phyloP scores from a whole-genome alignment of 495 filamentous ascomycete species.

The Xylaria curta region DNA sequence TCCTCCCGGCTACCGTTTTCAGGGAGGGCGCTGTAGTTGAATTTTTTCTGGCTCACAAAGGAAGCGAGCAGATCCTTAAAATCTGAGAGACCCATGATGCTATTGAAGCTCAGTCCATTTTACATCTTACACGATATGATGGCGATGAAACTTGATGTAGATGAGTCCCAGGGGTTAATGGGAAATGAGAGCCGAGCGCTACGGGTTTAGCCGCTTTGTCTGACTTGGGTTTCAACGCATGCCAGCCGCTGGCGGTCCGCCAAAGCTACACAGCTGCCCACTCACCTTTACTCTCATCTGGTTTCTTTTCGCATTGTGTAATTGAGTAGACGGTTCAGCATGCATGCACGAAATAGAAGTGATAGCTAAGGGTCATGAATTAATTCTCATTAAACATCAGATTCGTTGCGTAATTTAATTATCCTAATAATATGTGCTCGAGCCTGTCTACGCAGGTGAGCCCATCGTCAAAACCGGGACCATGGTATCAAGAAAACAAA shows the following conservation, averaged over 20 bases:
- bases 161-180: not conserved
- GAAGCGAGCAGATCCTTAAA: constrained; percentile 20
- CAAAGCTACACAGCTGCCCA: not conserved
- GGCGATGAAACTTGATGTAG: not conserved
- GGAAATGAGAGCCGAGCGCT: not conserved
- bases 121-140: not conserved
- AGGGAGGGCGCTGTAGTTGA: constrained; percentile 39
- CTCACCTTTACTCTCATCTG: not conserved
- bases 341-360: not conserved
- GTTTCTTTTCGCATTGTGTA: not conserved
- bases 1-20: constrained; percentile 12
- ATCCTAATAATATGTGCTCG: constrained; percentile 6
- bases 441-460: constrained; percentile 16
- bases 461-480: constrained; percentile 24
- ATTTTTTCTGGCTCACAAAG: constrained; percentile 26
- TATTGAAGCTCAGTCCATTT: constrained; percentile 11
- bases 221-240: not conserved
- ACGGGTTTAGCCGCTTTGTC: not conserved
- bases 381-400: constrained; percentile 10
- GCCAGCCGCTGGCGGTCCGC: constrained; percentile 24
- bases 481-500: constrained; percentile 26
- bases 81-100: constrained; percentile 24
- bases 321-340: not conserved
- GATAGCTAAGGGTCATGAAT: not conserved
- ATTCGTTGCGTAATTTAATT: not conserved